Conservation (phyloP, 192 early-diverging fungal species). For the Backusella circina region DNA sequence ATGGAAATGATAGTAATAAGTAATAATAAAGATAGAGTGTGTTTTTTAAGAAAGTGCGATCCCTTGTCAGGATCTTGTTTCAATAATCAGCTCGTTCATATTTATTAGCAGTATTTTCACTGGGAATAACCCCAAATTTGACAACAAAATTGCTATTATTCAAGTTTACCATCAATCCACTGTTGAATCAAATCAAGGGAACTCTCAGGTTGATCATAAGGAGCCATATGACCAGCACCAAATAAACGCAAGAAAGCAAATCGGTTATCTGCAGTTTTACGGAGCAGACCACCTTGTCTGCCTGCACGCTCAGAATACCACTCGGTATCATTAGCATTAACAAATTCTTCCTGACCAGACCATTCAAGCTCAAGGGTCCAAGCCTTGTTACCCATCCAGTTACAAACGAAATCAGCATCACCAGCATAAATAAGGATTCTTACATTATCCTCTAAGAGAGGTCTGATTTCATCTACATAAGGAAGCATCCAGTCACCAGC, state of each 20-base stretch:
- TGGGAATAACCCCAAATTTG: neutral
- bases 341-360: constrained; percentile 72
- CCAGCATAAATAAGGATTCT: constrained; percentile 87
- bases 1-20: neutral
- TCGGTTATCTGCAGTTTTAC: constrained; percentile 51
- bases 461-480: constrained; percentile 60
- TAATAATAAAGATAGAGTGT: neutral
- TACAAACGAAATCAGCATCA: constrained; percentile 41
- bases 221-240: constrained; percentile 88
- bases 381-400: constrained; percentile 77
- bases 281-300: constrained; percentile 59
- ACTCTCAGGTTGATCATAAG: constrained; percentile 86
- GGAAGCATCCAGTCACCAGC: constrained; percentile 90
- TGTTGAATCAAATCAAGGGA: constrained; percentile 83
- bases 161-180: constrained; percentile 53
- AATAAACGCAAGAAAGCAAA: constrained; percentile 86
- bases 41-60: no score
- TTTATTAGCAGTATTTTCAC: neutral
- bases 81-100: no score
- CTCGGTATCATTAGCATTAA: constrained; percentile 56
- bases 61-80: no score
- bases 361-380: constrained; percentile 88
- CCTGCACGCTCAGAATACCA: constrained; percentile 62
- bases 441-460: constrained; percentile 81
- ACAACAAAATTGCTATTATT: neutral